Evolutionary conservation across 768 basidiomycete genomes (phyloP), one percentile per base, ranked within the genome.

Genomic region (Psilocybe azurescens): DNA sequence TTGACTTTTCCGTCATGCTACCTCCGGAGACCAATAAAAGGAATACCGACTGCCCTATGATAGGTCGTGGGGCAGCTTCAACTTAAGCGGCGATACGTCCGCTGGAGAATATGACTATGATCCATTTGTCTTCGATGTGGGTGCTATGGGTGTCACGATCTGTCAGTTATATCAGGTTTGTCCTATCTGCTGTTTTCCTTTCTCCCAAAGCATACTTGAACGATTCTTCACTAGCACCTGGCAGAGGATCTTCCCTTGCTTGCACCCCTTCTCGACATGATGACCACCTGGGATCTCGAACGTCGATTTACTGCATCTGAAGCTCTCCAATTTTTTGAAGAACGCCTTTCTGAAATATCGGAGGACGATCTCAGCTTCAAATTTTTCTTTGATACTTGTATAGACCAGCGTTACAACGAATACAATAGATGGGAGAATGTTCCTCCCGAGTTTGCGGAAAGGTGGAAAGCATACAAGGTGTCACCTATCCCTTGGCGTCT

Each of bases 251-350:
- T 44, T 44, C 41, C 41, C 0, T 57, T 74, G 57, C 53, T 75
- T 4, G 74, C 72, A 5, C 73, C 73, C 5, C 59, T 74, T 18
- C 53, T 75, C 1, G 73, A 74, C 52, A 64, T 53, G 47, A 71
- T 75, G 70, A 66, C 68, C 2, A 74, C 72, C 4, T 61, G 69
- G 1, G 46, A 74, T 39, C 44, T 74, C 8, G 5, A 39, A 0
- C 41, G 29, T 1, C 68, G 75, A 1, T 73, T 76, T 44, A 73
- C 73, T 1, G 72, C 73, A 24, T 28, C 56, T 2, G 65, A 69
- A 41, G 74, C 75, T 16, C 66, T 73, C 24, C 29, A 20, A n/a
- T 75, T 75, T 56, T 67, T 75, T 30, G 68, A 71, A 38, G 33
- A 63, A 13, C 11, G 47, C 14, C 39, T 28, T 13, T 30, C 53